Conservation (phyloP, 169 alveolate genomes). For the Plasmodium blacklocki region DNA sequence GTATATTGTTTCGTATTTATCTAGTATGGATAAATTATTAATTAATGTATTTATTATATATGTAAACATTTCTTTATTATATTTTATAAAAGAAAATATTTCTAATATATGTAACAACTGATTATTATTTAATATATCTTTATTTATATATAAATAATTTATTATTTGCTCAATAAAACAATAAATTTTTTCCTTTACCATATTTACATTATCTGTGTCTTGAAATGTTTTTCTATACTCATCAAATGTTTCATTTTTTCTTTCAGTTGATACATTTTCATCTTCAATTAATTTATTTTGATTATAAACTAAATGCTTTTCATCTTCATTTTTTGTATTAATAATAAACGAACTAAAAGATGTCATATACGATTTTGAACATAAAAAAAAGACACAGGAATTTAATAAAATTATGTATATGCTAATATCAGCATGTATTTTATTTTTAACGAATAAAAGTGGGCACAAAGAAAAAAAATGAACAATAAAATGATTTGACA, state of each 20-base stretch:
- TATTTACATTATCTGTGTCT: not conserved
- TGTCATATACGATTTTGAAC: slow-evolving; percentile 55
- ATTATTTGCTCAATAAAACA: slow-evolving; percentile 54
- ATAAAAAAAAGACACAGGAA: slow-evolving; percentile 66
- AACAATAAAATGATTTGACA: slow-evolving; percentile 65
- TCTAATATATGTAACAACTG: slow-evolving; percentile 67
- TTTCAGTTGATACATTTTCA: too few relatives aligned
- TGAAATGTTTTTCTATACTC: not conserved
- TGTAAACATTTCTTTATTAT: slow-evolving; percentile 62
- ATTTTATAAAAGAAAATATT: slow-evolving; percentile 60
- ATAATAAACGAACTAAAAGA: slow-evolving; percentile 24
- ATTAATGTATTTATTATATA: slow-evolving; percentile 57
- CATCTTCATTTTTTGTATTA: not conserved
- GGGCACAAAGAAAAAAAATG: slow-evolving; percentile 41
- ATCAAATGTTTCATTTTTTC: not conserved
- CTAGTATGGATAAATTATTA: slow-evolving; percentile 37
- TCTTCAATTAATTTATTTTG: too few relatives aligned
- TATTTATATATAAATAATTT: slow-evolving; percentile 57
- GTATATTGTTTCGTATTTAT: slow-evolving; percentile 57
- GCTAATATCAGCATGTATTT: slow-evolving; percentile 32
- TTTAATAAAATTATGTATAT: slow-evolving; percentile 38
- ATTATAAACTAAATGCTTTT: too few relatives aligned
- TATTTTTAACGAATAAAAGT: slow-evolving; percentile 50
- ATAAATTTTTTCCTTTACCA: slow-evolving; percentile 66
- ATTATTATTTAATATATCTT: slow-evolving; percentile 47